Percentiles rank a stretch among this genome's conserved stretches.
These are phyloP conservation scores for Pichia sp. DNA, from an alignment of 1,139 yeast species.

Conservation along the genomic window DNA sequence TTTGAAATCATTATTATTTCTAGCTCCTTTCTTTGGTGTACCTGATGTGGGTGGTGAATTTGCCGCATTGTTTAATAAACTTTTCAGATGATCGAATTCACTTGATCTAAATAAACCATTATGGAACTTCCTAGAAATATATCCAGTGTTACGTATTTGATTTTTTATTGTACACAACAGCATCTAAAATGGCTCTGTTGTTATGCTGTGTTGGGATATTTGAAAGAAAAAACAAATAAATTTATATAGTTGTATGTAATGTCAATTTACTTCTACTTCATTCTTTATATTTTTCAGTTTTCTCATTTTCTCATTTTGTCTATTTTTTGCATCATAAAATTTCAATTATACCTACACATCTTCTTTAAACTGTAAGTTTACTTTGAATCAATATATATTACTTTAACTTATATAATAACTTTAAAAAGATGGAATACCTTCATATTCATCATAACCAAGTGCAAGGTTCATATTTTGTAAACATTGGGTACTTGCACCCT, in stretches of 20 bases:
- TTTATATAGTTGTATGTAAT: too few relatives aligned
- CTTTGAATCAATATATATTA: neutral
- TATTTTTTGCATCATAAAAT: too few relatives aligned
- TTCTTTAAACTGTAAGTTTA: too few relatives aligned
- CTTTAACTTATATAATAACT: neutral
- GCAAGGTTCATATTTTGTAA: slow-evolving; percentile 90
- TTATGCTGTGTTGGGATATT: too few relatives aligned
- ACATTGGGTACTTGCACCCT: slow-evolving; percentile 99
- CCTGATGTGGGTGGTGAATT: too few relatives aligned
- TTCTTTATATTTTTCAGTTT: too few relatives aligned
- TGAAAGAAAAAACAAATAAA: too few relatives aligned
- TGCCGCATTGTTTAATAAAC: neutral
- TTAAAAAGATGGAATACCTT: slow-evolving; percentile 67
- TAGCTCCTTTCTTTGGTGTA: neutral
- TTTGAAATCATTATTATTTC: neutral
- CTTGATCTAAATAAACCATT: neutral
- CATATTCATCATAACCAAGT: slow-evolving; percentile 86
- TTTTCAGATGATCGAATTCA: neutral
- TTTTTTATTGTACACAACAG: neutral
- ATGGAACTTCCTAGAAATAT: neutral
- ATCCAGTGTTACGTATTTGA: neutral
- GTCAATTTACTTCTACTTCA: too few relatives aligned
- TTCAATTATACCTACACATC: too few relatives aligned
- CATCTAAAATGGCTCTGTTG: too few relatives aligned
- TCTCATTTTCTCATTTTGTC: too few relatives aligned